phyloP scores from a whole-genome alignment of 352 stramenopile genomes.

The Aphanomyces cochlioides region DNA sequence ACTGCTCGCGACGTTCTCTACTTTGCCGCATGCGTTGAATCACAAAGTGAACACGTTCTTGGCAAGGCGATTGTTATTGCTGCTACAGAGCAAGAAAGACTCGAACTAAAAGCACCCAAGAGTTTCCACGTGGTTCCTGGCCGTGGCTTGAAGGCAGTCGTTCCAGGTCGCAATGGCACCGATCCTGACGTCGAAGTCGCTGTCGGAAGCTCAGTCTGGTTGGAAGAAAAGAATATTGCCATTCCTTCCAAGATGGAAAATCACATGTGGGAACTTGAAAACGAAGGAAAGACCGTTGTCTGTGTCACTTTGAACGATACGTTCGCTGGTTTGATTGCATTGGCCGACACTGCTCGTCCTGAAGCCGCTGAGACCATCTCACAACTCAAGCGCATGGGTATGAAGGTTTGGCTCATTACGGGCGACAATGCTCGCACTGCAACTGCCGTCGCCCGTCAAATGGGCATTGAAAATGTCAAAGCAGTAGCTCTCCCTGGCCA shows the following conservation, averaged over 20 bases:
- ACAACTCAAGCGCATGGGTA: conserved; percentile 68
- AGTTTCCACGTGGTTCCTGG: conserved; percentile 74
- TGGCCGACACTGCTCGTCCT: conserved; percentile 68
- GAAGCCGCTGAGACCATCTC: conserved; percentile 71
- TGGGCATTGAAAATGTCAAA: conserved; percentile 86
- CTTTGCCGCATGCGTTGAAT: conserved; percentile 75
- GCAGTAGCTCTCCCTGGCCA: conserved; percentile 90
- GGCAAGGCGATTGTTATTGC: conserved; percentile 78
- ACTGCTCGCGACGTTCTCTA: conserved; percentile 71
- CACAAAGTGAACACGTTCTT: conserved; percentile 81
- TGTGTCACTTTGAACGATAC: conserved; percentile 68
- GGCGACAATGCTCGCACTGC: conserved; percentile 93
- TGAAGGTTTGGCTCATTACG: conserved; percentile 85
- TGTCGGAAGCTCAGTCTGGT: conserved; percentile 75
- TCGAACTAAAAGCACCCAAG: conserved; percentile 62
- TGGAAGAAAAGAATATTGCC: conserved; percentile 71
- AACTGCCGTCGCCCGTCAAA: conserved; percentile 78
- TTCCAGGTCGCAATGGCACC: conserved; percentile 31
- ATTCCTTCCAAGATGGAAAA: conserved; percentile 56
- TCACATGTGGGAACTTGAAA: conserved; percentile 77
- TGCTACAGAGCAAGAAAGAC: conserved; percentile 69
- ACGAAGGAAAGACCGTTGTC: conserved; percentile 83
- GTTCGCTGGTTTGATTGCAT: conserved; percentile 65
- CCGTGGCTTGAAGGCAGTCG: conserved; percentile 68
- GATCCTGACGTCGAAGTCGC: conserved; percentile 46